Evolutionary conservation across 2,329 filamentous ascomycete genomes (phyloP).

Genomic region (Leptographium wingfieldii): DNA sequence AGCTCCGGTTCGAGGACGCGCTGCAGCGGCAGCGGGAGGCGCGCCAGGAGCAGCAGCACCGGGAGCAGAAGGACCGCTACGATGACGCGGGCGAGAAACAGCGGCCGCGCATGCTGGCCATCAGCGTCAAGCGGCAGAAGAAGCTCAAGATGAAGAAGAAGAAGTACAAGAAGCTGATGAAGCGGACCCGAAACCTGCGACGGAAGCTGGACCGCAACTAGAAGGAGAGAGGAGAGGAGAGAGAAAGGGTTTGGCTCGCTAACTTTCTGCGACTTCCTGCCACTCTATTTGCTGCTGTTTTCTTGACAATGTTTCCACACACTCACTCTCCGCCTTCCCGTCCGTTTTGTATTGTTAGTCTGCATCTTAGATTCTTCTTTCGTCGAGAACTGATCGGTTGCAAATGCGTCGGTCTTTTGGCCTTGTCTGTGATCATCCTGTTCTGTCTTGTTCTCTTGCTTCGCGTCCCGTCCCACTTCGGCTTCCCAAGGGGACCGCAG

Average conservation of each 20-base stretch:
- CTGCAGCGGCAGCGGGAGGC: constrained; percentile 15
- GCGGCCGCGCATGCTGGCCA: constrained; percentile 52
- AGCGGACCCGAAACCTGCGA: constrained; percentile 75
- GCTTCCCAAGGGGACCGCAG: too few species aligned
- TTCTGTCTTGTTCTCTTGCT: too few species aligned
- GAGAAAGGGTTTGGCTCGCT: neutral
- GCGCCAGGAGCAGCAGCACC: constrained; percentile 22
- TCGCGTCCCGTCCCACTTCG: too few species aligned
- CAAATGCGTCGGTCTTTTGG: neutral
- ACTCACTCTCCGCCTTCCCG: neutral
- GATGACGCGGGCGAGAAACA: neutral
- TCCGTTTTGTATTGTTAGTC: neutral
- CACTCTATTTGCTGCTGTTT: neutral
- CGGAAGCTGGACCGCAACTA: constrained; percentile 48
- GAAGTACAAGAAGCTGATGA: constrained; percentile 99
- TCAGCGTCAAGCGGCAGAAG: constrained; percentile 84
- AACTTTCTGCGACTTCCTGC: neutral
- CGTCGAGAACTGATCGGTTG: neutral
- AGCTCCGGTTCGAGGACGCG: constrained; percentile 45
- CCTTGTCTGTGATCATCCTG: neutral
- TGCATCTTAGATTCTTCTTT: neutral
- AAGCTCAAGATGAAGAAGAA: constrained; percentile 99
- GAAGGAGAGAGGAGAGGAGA: neutral
- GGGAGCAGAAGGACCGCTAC: constrained; percentile 17
- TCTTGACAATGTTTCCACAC: neutral